Conservation (phyloP, 495 filamentous ascomycete genomes). For the Filosporella fistucella region DNA sequence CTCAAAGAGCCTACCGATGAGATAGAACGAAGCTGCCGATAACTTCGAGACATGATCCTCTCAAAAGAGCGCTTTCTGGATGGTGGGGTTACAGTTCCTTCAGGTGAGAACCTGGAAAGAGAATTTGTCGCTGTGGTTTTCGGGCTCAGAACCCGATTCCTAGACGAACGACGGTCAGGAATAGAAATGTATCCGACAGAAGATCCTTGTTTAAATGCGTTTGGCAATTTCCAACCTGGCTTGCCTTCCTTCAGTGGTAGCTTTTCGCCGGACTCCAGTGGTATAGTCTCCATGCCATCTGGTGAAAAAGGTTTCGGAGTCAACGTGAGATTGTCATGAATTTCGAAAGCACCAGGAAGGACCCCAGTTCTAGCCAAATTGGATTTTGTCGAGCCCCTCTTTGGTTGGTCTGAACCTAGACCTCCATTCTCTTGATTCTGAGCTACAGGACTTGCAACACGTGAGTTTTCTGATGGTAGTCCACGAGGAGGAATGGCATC, state of each 20-base stretch:
- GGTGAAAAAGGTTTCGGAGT: too few species aligned
- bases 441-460: too few species aligned
- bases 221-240: neutral
- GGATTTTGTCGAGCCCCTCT: too few species aligned
- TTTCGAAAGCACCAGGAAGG: too few species aligned
- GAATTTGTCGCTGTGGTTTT: neutral
- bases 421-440: too few species aligned
- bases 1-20: constrained; percentile 9
- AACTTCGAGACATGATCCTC: neutral
- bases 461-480: too few species aligned
- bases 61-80: constrained; percentile 5
- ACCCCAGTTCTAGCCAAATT: too few species aligned
- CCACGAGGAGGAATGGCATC: too few species aligned
- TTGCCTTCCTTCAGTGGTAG: too few species aligned
- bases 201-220: neutral
- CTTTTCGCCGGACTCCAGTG: constrained; percentile 1
- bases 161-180: constrained; percentile 15
- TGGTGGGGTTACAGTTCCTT: neutral
- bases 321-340: neutral
- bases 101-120: neutral
- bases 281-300: constrained; percentile 5
- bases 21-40: constrained; percentile 9
- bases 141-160: constrained; percentile 2
- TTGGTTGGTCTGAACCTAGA: too few species aligned
- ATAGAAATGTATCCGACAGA: constrained; percentile 1